Percentiles rank a stretch among this genome's conserved stretches.
phyloP scores from a whole-genome alignment of 2,329 filamentous ascomycete species.

The Calonectria hawksworthii region DNA sequence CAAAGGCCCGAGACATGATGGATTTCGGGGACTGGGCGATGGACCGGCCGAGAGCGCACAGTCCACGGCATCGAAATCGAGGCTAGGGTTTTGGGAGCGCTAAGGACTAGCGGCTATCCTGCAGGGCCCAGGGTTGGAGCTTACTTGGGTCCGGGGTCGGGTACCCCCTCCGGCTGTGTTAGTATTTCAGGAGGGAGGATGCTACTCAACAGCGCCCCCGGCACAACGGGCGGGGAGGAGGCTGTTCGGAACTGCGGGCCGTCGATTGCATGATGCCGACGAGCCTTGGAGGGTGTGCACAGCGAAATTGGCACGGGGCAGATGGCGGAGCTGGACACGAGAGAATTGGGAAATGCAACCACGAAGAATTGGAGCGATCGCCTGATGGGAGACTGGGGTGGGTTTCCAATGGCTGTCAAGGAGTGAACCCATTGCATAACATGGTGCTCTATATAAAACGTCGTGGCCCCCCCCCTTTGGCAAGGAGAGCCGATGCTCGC shows the following conservation, averaged over 20 bases:
- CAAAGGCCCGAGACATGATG: background rate
- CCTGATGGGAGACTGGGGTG: background rate
- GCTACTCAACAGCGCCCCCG: background rate
- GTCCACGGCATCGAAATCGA: slow-evolving; percentile 21
- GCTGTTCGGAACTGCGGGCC: slow-evolving; percentile 37
- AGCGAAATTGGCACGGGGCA: slow-evolving; percentile 42
- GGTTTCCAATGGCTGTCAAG: background rate
- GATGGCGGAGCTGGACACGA: slow-evolving; percentile 17
- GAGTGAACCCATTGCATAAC: background rate
- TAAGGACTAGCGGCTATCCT: slow-evolving; percentile 14
- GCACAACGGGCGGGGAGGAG: background rate
- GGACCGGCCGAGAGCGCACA: slow-evolving; percentile 16
- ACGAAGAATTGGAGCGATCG: slow-evolving; percentile 6
- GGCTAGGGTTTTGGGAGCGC: background rate
- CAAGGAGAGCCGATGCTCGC: background rate
- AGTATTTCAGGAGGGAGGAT: slow-evolving; percentile 13
- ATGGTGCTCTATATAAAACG: slow-evolving; percentile 3
- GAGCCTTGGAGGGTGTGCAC: slow-evolving; percentile 20
- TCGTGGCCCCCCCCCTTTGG: background rate
- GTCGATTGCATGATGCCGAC: slow-evolving; percentile 18
- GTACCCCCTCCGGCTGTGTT: background rate
- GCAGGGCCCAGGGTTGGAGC: slow-evolving; percentile 17
- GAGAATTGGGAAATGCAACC: slow-evolving; percentile 27
- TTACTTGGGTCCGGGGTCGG: slow-evolving; percentile 17
- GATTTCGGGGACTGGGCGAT: background rate